Conservation (phyloP, 2,329 filamentous ascomycete species). For the Trichoderma harzianum region DNA sequence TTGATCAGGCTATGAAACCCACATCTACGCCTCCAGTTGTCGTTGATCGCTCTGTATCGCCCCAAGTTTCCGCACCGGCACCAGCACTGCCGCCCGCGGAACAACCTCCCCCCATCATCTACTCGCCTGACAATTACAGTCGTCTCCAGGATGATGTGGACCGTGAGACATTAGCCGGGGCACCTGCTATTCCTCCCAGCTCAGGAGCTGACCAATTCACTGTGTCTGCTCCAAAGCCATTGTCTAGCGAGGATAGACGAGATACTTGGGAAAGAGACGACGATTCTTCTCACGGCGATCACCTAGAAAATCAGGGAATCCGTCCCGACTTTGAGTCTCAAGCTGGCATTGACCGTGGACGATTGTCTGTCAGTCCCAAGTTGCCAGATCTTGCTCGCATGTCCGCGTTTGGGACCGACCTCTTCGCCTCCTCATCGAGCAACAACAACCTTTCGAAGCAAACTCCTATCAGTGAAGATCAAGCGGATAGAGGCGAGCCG, state of each 20-base stretch:
- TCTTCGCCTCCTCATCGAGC: slow-evolving; percentile 38
- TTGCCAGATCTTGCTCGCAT: slow-evolving; percentile 44
- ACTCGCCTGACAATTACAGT: slow-evolving; percentile 75
- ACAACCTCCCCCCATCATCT: slow-evolving; percentile 61
- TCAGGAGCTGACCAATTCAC: slow-evolving; percentile 34
- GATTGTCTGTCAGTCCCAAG: slow-evolving; percentile 13
- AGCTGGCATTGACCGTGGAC: background rate
- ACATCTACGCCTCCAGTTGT: slow-evolving; percentile 1
- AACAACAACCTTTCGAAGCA: background rate
- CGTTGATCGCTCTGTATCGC: background rate
- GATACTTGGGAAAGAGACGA: slow-evolving; percentile 19
- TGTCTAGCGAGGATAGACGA: slow-evolving; percentile 2
- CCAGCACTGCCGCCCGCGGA: slow-evolving; percentile 1
- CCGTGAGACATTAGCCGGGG: slow-evolving; percentile 55
- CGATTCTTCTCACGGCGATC: background rate
- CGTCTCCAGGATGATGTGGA: slow-evolving; percentile 65
- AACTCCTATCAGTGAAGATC: background rate
- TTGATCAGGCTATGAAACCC: slow-evolving; percentile 9
- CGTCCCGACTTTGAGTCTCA: slow-evolving; percentile 22
- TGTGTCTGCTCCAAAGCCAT: slow-evolving; percentile 6
- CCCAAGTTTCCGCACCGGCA: background rate
- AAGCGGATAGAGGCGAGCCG: background rate
- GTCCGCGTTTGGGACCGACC: slow-evolving; percentile 58
- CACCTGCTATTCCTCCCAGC: slow-evolving; percentile 48
- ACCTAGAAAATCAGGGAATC: background rate